Base-by-base conservation (phyloP, 306 rosid species). In the Casuarina glauca region DNA sequence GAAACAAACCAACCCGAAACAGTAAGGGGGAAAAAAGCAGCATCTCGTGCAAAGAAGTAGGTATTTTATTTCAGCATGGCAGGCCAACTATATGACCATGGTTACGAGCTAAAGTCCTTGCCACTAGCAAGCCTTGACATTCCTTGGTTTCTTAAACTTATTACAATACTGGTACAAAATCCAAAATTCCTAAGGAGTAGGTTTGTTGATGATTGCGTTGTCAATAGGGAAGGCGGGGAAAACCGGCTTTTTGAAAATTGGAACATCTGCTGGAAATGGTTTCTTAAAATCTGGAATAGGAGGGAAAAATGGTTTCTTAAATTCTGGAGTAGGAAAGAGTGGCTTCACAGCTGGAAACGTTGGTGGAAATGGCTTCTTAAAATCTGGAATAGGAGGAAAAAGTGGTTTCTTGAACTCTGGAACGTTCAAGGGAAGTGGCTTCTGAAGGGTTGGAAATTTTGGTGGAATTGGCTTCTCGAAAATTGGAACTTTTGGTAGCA, bases 311-410 rank as follows among this genome's bases (percentile, higher is more conserved):
- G 82, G 69, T 48, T 80, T 79, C 70, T 74, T 45, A 6, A 5
- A 38, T 3, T 43, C 1, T 17, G 74, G 78, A 10, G 42, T 20
- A 20, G 60, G 73, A 38, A 35, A 53, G 26, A 35, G 36, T 6
- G 9, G 5, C 32, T 26, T 26, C 32, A 26, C 32, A 26, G 32
- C 32, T 26, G 32, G 32, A 26, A 26, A 26, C 32, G 32, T 26
- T 42, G 76, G 46, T 20, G 74, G 53, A 17, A 63, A 1, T 1
- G 58, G 86, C 63, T 82, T 82, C 70, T 60, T 74, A 42, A 10
- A 43, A 0, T 55, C 13, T 32, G 72, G 72, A 69, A 69, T 9
- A 7, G 41, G 52, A n/a, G 26, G 46, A 1, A 61, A 68, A 62
- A 43, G 9, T 12, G 82, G 61, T 3, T 35, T 77, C 63, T 78